These are phyloP conservation scores for Annulohypoxylon nitens DNA, from an alignment of 495 filamentous ascomycete species.

Conservation along the genomic window DNA sequence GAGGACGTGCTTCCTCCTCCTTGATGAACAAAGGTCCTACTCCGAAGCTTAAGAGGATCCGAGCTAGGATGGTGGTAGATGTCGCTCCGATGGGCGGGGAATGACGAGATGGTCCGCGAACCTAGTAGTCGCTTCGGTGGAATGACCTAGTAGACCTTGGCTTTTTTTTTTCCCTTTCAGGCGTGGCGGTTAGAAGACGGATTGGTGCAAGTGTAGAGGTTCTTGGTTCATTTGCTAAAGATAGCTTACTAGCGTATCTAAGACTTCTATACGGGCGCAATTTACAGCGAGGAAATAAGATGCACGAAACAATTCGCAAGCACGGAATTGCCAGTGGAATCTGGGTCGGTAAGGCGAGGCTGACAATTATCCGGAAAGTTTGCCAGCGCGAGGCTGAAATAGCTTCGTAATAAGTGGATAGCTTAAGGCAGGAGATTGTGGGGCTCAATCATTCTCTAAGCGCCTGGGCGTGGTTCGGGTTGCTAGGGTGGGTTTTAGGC, in stretches of 20 bases:
- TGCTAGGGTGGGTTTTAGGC: background rate
- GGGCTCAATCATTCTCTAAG: slow-evolving; percentile 25
- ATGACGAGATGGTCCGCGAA: slow-evolving; percentile 5
- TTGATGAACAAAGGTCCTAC: background rate
- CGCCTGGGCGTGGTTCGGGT: background rate
- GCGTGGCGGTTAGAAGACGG: slow-evolving; percentile 1
- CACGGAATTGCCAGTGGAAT: background rate
- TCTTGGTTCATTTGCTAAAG: background rate
- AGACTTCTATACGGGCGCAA: background rate
- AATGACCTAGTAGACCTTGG: slow-evolving; percentile 3
- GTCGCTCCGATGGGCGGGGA: background rate
- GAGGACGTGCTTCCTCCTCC: slow-evolving; percentile 20
- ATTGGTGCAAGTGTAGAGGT: background rate
- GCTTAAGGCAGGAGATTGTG: slow-evolving; percentile 13
- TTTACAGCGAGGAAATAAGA: too few species aligned
- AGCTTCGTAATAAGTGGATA: slow-evolving; percentile 43
- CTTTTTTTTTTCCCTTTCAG: background rate
- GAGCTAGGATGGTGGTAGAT: background rate
- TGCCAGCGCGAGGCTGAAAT: slow-evolving; percentile 41
- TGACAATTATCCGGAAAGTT: slow-evolving; percentile 48
- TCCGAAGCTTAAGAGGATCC: background rate
- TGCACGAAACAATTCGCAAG: too few species aligned
- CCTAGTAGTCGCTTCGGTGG: slow-evolving; percentile 27
- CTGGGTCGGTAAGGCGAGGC: slow-evolving; percentile 36
- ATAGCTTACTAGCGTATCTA: background rate